Evolutionary conservation across 805 yeast species (phyloP).

Genomic region (Nakazawaea peltata): DNA sequence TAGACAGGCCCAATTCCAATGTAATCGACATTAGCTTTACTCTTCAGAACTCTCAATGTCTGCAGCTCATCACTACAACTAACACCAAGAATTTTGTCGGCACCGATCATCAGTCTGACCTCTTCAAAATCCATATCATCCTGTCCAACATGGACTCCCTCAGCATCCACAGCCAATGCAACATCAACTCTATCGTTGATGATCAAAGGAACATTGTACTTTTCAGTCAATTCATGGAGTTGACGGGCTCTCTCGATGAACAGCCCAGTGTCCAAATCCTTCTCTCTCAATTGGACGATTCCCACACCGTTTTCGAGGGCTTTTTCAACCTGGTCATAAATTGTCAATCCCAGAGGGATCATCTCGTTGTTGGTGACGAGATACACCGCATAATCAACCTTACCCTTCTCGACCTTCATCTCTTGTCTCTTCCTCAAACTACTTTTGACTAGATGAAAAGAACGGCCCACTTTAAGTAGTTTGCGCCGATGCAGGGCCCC

Average conservation of each 20-base stretch:
- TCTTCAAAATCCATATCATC: conserved; percentile 65
- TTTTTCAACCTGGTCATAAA: conserved; percentile 52
- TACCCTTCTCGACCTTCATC: conserved; percentile 2
- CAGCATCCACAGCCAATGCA: conserved; percentile 84
- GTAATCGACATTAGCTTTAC: conserved; percentile 54
- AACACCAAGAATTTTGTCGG: conserved; percentile 71
- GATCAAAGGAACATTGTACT: conserved; percentile 61
- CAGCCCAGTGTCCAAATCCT: conserved; percentile 55
- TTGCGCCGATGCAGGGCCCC: too few species aligned
- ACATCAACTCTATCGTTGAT: conserved; percentile 86
- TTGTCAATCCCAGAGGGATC: conserved; percentile 52
- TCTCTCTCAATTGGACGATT: conserved; percentile 78
- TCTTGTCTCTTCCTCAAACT: neutral
- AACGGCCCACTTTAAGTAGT: too few species aligned
- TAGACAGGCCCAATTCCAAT: conserved; percentile 81
- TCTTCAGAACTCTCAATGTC: conserved; percentile 37
- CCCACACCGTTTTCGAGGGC: conserved; percentile 72
- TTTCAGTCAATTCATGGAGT: conserved; percentile 54
- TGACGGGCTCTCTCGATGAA: conserved; percentile 55
- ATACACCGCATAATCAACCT: conserved; percentile 53
- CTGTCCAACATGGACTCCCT: conserved; percentile 91
- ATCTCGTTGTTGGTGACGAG: conserved; percentile 75
- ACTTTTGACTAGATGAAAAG: neutral
- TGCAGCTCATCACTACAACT: conserved; percentile 59
- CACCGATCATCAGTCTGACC: conserved; percentile 62